phyloP scores from a whole-genome alignment of 805 yeast species.

The Saturnispora diversa region DNA sequence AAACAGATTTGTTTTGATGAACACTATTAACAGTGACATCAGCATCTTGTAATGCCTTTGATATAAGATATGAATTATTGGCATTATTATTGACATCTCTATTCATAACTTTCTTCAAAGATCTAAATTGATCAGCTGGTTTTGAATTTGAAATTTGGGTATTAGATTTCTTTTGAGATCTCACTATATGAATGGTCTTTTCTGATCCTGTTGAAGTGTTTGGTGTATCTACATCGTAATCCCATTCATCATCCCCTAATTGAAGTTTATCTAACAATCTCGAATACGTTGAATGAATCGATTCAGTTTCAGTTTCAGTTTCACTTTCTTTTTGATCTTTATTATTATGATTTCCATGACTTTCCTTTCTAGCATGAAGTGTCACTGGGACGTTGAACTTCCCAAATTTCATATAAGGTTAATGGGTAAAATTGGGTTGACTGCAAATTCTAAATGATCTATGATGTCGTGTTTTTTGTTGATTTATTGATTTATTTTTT shows the following conservation, averaged over 20 bases:
- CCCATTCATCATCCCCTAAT: conserved; percentile 28
- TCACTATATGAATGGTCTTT: conserved; percentile 5
- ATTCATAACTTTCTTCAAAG: conserved; percentile 23
- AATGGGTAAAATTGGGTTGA: too few species aligned
- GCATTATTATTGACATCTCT: conserved; percentile 13
- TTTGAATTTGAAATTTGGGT: conserved; percentile 4
- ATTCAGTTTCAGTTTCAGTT: conserved; percentile 17
- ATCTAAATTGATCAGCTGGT: conserved; percentile 27
- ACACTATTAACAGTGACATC: conserved; percentile 19
- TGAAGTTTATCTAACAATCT: conserved; percentile 28
- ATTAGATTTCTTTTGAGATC: conserved; percentile 5
- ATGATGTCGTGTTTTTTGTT: too few species aligned
- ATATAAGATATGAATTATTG: conserved; percentile 16
- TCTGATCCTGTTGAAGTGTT: background rate
- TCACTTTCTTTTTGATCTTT: background rate
- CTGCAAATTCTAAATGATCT: too few species aligned
- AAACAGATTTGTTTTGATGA: conserved; percentile 12
- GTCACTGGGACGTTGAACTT: conserved; percentile 5
- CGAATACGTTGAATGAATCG: conserved; percentile 23
- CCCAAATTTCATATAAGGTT: conserved; percentile 9
- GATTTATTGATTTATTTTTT: too few species aligned
- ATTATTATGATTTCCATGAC: background rate
- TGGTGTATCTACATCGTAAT: conserved; percentile 12
- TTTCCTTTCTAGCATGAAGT: background rate
- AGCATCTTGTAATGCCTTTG: conserved; percentile 21